Percentiles rank a stretch among this genome's conserved stretches.
Conservation (phyloP, 495 filamentous ascomycete species). For the Xylaria palmicola region DNA sequence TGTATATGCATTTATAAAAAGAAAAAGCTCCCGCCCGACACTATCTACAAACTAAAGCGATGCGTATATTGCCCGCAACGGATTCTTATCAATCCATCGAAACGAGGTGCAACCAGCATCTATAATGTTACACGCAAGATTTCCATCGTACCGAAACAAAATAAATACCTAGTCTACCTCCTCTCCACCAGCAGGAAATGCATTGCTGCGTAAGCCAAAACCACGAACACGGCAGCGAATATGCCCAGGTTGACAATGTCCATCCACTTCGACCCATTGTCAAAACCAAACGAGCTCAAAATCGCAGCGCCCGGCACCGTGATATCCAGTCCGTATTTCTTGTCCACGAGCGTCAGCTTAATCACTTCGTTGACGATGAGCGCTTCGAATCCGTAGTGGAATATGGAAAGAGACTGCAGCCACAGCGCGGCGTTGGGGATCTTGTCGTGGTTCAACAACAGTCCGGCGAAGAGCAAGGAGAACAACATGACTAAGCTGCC, state of each 20-base stretch:
- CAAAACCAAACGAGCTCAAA: constrained; percentile 88
- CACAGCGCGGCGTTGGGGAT: constrained; percentile 82
- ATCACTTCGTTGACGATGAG: constrained; percentile 97
- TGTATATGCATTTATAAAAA: constrained; percentile 1
- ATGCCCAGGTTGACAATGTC: constrained; percentile 81
- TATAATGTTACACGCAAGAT: neutral
- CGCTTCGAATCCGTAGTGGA: constrained; percentile 96
- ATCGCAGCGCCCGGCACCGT: constrained; percentile 95
- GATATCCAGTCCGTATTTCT: constrained; percentile 94
- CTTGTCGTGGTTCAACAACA: constrained; percentile 89
- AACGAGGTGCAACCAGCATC: neutral
- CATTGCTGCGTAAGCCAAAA: constrained; percentile 90
- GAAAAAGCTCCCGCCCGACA: neutral
- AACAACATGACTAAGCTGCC: constrained; percentile 98
- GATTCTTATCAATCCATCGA: neutral
- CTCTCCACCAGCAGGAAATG: constrained; percentile 92
- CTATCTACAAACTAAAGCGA: neutral
- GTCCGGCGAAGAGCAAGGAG: constrained; percentile 87
- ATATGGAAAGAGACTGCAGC: constrained; percentile 96
- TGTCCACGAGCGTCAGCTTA: constrained; percentile 84
- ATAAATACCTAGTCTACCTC: constrained; percentile 47
- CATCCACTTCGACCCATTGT: constrained; percentile 77
- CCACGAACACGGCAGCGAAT: constrained; percentile 78
- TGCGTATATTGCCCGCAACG: neutral
- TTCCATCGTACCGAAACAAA: neutral